A percentile compares a stretch with the other conserved stretches of the same genome.
Evolutionary conservation across 495 filamentous ascomycete species (phyloP).

Genomic region (Neurospora pannonica): DNA sequence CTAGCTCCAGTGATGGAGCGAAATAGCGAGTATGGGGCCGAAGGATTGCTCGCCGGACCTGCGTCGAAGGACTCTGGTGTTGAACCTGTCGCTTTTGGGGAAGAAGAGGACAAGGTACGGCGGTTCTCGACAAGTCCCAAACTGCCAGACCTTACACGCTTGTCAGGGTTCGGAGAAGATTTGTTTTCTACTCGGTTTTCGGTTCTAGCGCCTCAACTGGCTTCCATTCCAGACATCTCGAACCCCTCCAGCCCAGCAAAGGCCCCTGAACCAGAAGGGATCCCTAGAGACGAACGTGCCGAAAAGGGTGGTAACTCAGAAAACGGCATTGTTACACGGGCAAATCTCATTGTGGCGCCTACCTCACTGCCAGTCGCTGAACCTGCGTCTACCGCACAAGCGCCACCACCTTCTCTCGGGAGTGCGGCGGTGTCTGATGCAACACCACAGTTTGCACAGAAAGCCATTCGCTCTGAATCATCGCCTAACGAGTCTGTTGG

Average conservation of each 20-base stretch:
- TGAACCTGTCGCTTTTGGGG: slow-evolving; percentile 2
- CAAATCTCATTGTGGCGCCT: background rate
- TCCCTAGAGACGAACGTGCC: background rate
- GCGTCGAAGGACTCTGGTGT: slow-evolving; percentile 4
- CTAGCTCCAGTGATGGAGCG: slow-evolving; percentile 48
- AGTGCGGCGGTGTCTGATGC: slow-evolving; percentile 4
- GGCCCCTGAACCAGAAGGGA: background rate
- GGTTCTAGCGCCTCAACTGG: background rate
- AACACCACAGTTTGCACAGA: background rate
- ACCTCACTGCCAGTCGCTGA: background rate
- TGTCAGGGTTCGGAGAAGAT: slow-evolving; percentile 54
- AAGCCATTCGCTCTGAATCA: background rate
- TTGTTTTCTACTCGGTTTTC: slow-evolving; percentile 25
- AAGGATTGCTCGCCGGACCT: slow-evolving; percentile 25
- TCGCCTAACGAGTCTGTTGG: slow-evolving; percentile 6
- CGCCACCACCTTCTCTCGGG: background rate
- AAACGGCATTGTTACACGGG: background rate
- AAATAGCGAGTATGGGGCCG: slow-evolving; percentile 48
- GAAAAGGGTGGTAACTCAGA: background rate
- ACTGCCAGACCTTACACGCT: slow-evolving; percentile 54
- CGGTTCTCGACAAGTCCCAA: slow-evolving; percentile 39
- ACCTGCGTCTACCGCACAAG: background rate
- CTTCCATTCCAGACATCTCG: slow-evolving; percentile 3
- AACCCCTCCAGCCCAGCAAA: background rate
- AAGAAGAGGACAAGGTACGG: slow-evolving; percentile 29